Evolutionary conservation across 108 stramenopile genomes (phyloP).

Genomic region (Cylindrotheca fusiformis): DNA sequence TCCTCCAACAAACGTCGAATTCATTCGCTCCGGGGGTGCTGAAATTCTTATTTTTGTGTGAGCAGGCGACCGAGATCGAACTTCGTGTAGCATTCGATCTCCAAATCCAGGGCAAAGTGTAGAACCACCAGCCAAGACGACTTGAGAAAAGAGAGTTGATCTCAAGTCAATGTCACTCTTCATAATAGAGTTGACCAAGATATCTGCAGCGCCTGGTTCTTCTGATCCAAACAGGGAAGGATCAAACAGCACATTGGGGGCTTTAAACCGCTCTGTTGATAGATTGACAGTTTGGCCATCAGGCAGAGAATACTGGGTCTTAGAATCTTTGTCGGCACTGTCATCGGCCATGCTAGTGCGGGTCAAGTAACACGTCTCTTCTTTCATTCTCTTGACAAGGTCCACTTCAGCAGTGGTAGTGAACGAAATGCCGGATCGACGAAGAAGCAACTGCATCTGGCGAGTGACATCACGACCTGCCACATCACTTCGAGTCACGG

Average conservation of each 20-base stretch:
- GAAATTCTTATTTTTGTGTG: slow-evolving; percentile 89
- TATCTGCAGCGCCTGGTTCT: slow-evolving; percentile 84
- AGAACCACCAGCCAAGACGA: slow-evolving; percentile 95
- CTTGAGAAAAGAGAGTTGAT: slow-evolving; percentile 89
- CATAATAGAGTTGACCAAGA: slow-evolving; percentile 82
- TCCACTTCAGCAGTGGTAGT: slow-evolving; percentile 92
- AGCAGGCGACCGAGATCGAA: slow-evolving; percentile 77
- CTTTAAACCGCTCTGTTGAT: slow-evolving; percentile 86
- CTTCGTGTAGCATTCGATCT: slow-evolving; percentile 91
- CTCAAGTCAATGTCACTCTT: slow-evolving; percentile 92
- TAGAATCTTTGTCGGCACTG: slow-evolving; percentile 48
- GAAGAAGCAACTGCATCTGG: slow-evolving; percentile 86
- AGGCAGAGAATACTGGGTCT: slow-evolving; percentile 84
- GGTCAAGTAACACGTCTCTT: slow-evolving; percentile 87
- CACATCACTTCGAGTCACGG: slow-evolving; percentile 88
- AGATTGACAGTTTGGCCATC: slow-evolving; percentile 85
- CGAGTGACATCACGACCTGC: slow-evolving; percentile 95
- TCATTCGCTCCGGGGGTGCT: slow-evolving; percentile 87
- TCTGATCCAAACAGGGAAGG: slow-evolving; percentile 92
- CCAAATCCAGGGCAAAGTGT: slow-evolving; percentile 92
- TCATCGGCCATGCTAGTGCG: slow-evolving; percentile 40
- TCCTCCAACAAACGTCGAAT: slow-evolving; percentile 94
- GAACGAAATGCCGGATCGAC: slow-evolving; percentile 83
- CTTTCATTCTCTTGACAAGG: slow-evolving; percentile 92
- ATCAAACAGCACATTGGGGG: slow-evolving; percentile 93